Evolutionary conservation across 2,329 filamentous ascomycete genomes (phyloP).

Genomic region (Thielaviopsis ethacetica): DNA sequence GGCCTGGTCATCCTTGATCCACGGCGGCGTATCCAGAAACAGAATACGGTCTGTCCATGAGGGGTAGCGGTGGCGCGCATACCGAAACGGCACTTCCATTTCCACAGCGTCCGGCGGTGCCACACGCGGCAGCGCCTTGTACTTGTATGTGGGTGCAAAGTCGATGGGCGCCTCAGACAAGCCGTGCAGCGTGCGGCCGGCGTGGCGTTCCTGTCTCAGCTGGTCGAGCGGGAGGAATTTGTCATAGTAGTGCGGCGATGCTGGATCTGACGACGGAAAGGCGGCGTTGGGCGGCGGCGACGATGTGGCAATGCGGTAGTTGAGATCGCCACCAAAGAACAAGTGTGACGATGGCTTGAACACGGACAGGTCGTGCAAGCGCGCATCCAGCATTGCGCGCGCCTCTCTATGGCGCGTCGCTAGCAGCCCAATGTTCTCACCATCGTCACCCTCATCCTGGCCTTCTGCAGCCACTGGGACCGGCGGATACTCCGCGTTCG

Average conservation of each 20-base stretch:
- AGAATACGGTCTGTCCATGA: conserved; percentile 89
- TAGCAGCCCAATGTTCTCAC: conserved; percentile 17
- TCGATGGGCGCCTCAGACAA: conserved; percentile 55
- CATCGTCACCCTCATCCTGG: conserved; percentile 10
- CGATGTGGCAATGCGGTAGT: conserved; percentile 69
- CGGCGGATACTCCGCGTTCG: neutral
- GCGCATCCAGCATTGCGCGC: conserved; percentile 23
- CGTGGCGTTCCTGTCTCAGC: conserved; percentile 52
- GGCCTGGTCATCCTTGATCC: conserved; percentile 22
- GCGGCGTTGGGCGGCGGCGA: conserved; percentile 43
- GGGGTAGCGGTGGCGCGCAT: conserved; percentile 72
- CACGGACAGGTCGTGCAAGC: conserved; percentile 40
- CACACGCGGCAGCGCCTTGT: conserved; percentile 31
- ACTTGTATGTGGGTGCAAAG: conserved; percentile 94
- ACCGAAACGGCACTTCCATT: conserved; percentile 42
- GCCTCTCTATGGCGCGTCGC: conserved; percentile 21
- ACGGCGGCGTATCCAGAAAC: conserved; percentile 48
- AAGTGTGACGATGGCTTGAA: conserved; percentile 62
- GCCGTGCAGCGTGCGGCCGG: conserved; percentile 59
- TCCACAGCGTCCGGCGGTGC: conserved; percentile 16
- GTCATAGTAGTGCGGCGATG: conserved; percentile 44
- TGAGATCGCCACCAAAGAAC: conserved; percentile 82
- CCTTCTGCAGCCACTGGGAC: neutral
- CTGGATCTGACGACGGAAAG: conserved; percentile 43
- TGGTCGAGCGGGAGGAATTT: conserved; percentile 63